These are phyloP conservation scores for Aurinia saxatilis DNA, from an alignment of 345 rosid species.

Conservation along the genomic window DNA sequence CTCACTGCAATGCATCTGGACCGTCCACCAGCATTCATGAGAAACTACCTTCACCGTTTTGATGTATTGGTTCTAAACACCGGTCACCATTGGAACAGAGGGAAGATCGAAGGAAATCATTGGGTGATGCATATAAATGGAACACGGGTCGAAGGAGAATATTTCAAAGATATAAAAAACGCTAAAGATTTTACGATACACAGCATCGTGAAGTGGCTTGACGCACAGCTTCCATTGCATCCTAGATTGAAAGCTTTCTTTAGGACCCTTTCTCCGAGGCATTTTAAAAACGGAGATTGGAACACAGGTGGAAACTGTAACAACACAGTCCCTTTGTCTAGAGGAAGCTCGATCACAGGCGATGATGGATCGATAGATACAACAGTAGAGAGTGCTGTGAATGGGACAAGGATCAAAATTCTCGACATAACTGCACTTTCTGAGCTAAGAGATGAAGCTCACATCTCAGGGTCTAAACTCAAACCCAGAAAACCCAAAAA, in stretches of 20 bases:
- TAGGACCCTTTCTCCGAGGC: conserved; percentile 69
- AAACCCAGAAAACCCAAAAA: conserved; percentile 37
- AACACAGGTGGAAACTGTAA: conserved; percentile 74
- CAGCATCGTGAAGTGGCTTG: conserved; percentile 54
- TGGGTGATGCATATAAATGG: conserved; percentile 67
- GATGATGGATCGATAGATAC: conserved; percentile 46
- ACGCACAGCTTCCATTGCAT: conserved; percentile 47
- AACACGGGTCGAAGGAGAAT: conserved; percentile 30
- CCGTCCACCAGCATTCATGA: conserved; percentile 66
- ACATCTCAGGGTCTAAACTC: conserved; percentile 36
- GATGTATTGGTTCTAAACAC: conserved; percentile 67
- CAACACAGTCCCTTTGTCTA: conserved; percentile 46
- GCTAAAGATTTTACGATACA: conserved; percentile 56
- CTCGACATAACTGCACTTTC: conserved; percentile 71
- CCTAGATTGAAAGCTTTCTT: conserved; percentile 57
- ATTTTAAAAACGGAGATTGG: conserved; percentile 72
- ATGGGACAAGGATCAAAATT: conserved; percentile 52
- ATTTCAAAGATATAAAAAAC: conserved; percentile 33
- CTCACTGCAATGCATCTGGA: conserved; percentile 66
- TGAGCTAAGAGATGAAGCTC: conserved; percentile 67
- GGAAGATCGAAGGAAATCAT: conserved; percentile 56
- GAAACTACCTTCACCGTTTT: conserved; percentile 39
- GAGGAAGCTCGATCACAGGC: conserved; percentile 36
- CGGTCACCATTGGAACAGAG: conserved; percentile 85
- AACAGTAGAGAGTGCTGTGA: conserved; percentile 48